Conservation (phyloP, 306 rosid genomes). For the Prunus fruticosa region DNA sequence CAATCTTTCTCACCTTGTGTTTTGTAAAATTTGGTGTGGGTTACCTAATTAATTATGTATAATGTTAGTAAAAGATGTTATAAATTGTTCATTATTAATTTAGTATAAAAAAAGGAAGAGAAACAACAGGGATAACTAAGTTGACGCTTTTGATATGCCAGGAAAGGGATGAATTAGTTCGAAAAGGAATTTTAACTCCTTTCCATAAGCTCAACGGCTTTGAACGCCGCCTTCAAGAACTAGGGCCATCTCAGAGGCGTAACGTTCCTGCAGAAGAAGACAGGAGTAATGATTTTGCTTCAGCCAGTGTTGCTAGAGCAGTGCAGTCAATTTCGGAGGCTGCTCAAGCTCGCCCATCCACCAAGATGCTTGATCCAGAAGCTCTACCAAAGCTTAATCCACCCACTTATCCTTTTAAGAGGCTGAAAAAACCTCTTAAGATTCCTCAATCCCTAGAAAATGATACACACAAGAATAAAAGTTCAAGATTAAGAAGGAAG, state of each 20-base stretch:
- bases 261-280: conserved; percentile 38
- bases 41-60: not conserved
- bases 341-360: conserved; percentile 83
- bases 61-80: not conserved
- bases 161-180: conserved; percentile 93
- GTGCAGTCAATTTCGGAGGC: conserved; percentile 68
- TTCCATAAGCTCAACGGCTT: conserved; percentile 90
- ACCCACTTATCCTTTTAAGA: conserved; percentile 73
- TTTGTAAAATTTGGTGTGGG: not conserved
- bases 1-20: not conserved
- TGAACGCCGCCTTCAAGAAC: conserved; percentile 74
- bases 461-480: conserved; percentile 35
- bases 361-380: conserved; percentile 69
- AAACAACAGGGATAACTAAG: conserved; percentile 27
- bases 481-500: conserved; percentile 42
- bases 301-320: conserved; percentile 69
- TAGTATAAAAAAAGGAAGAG: conserved; percentile 11
- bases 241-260: conserved; percentile 46
- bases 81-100: not conserved
- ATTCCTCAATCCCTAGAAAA: conserved; percentile 39
- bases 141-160: conserved; percentile 31
- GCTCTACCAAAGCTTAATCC: conserved; percentile 80
- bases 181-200: conserved; percentile 91
- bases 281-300: conserved; percentile 39
- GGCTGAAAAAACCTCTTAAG: conserved; percentile 59